These are phyloP conservation scores for Astrephomene gubernaculifera DNA, from an alignment of 139 green algal species.

Conservation along the genomic window DNA sequence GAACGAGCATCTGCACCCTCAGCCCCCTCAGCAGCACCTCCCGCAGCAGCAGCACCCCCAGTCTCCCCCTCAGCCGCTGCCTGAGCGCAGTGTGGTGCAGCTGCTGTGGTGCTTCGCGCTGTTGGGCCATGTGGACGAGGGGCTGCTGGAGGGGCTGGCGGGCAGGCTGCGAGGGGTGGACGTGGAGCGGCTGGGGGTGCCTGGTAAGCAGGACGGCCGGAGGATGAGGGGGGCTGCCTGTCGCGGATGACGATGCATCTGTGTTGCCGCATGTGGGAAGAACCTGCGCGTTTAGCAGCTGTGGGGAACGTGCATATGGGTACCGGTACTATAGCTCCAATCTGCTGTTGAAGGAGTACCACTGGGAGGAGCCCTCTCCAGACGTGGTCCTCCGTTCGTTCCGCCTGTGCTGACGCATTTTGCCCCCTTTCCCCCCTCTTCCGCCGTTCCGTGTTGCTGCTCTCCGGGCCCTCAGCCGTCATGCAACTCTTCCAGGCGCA, in stretches of 20 bases:
- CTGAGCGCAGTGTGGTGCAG: background rate
- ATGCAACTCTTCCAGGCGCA: slow-evolving; percentile 49
- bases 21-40: background rate
- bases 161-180: background rate
- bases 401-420: background rate
- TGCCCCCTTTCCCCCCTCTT: background rate
- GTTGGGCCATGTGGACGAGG: slow-evolving; percentile 16
- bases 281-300: background rate
- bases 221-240: background rate
- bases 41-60: background rate
- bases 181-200: background rate
- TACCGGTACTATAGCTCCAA: background rate
- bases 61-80: background rate
- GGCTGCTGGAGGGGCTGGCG: slow-evolving; percentile 23
- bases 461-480: background rate
- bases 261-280: background rate
- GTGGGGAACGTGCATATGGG: background rate
- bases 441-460: background rate
- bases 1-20: background rate
- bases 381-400: background rate
- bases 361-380: background rate
- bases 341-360: background rate
- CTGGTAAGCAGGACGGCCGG: background rate
- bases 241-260: background rate
- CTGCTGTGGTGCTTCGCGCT: slow-evolving; percentile 43